These are phyloP conservation scores for Flagelloscypha sp. DNA, from an alignment of 768 basidiomycete species.

Conservation along the genomic window DNA sequence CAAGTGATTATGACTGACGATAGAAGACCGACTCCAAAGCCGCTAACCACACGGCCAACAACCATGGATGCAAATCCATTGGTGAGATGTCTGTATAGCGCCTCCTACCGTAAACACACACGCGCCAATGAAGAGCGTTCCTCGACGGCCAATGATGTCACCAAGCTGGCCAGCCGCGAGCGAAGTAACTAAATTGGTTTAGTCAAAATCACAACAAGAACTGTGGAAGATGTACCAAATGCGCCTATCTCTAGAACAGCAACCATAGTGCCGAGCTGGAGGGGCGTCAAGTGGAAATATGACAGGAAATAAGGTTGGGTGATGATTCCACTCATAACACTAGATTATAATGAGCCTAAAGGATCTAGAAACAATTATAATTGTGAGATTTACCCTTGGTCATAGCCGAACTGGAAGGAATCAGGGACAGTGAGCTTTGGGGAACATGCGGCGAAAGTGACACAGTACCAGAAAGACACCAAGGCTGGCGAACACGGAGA, in stretches of 20 bases:
- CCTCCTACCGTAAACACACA: conserved; percentile 82
- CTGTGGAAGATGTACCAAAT: conserved; percentile 47
- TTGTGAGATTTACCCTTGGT: conserved; percentile 58
- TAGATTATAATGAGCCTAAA: conserved; percentile 21
- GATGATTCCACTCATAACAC: conserved; percentile 89
- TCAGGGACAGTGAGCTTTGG: conserved; percentile 3
- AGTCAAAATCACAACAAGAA: background rate
- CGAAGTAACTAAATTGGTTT: conserved; percentile 59
- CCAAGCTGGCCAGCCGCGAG: conserved; percentile 84
- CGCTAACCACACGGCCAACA: conserved; percentile 72
- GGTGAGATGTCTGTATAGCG: conserved; percentile 75
- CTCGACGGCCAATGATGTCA: conserved; percentile 77
- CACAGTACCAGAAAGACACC: conserved; percentile 82
- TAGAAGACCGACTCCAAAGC: conserved; percentile 84
- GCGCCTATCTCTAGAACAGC: conserved; percentile 92
- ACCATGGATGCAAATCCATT: conserved; percentile 76
- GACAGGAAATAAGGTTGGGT: conserved; percentile 76
- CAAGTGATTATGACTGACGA: conserved; percentile 45
- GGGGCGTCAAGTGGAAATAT: conserved; percentile 66
- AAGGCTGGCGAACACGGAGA: conserved; percentile 74
- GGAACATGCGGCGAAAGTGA: conserved; percentile 10
- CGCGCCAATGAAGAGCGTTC: conserved; percentile 79
- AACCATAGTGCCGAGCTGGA: conserved; percentile 88
- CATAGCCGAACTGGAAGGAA: conserved; percentile 63
- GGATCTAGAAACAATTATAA: conserved; percentile 4